Evolutionary conservation across 305 asterid genomes (phyloP).

Genomic region (Fraxinus velutina): DNA sequence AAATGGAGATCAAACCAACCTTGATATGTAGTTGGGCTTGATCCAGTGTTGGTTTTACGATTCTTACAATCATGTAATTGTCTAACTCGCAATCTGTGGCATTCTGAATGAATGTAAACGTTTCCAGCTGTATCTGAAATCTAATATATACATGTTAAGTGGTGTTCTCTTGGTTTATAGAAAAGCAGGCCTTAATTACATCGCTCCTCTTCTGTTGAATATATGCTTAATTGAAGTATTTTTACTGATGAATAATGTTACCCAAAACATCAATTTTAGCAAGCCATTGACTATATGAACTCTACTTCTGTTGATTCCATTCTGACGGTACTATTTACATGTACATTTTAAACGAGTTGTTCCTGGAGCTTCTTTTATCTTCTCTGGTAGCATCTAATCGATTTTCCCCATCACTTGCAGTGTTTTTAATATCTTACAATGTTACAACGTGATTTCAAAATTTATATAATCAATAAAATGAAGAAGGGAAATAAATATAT

Average conservation of each 20-base stretch:
- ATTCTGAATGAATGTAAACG: not conserved
- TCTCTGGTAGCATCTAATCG: not conserved
- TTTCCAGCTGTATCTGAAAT: not conserved
- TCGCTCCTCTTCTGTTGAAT: not conserved
- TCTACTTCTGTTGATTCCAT: not conserved
- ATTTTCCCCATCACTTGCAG: not conserved
- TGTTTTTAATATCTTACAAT: not conserved
- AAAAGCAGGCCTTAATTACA: not conserved
- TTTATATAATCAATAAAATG: not conserved
- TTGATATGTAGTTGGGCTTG: not conserved
- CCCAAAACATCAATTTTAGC: not conserved
- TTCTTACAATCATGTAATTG: not conserved
- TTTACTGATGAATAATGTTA: not conserved
- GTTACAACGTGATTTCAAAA: not conserved
- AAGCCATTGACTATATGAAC: not conserved
- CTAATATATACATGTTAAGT: not conserved
- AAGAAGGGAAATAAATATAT: not conserved
- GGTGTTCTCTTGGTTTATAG: not conserved
- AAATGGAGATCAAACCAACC: not conserved
- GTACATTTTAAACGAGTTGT: not conserved
- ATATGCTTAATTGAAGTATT: not conserved
- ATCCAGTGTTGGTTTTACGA: not conserved
- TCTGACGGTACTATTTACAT: not conserved
- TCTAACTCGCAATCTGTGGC: not conserved
- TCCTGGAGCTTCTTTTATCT: not conserved